Base-by-base conservation (phyloP, 192 early-diverging fungal genomes). In the Backusella sp. region DNA sequence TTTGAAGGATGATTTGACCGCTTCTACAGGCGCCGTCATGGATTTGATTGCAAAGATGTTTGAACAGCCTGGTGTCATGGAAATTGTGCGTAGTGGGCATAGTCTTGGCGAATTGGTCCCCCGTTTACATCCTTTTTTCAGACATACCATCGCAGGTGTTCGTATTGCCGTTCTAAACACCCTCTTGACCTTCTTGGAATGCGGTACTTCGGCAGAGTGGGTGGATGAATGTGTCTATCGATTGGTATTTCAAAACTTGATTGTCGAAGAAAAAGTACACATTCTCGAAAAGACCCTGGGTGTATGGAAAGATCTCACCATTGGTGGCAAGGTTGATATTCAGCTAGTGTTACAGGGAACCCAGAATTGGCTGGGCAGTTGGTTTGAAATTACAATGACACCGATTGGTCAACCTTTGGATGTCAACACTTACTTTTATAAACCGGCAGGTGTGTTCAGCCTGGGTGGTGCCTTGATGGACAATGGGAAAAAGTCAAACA, bases 1-100 rank as follows among this genome's bases (percentile, higher is more conserved):
- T 59, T 76, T 96, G 42, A 89, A 89, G 70, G 98, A 99, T 73
- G 98, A 99, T 80, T 82, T 99, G 73, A 95, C 97, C 15, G 90
- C 97, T 0, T 96, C 97, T 1, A 98, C 95, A 0, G 93, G 91
- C 1, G 91, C 90, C 30, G 93, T 98, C 12, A 96, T 98, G 95
- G 96, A 97, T 70, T 83, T 99, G 30, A 89, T 98, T 39, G 92
- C 96, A 0, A 89, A 92, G 49, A 84, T 99, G 68, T 90, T 97
- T 73, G 85, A 79, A n/a, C 83, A 82, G 53, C 86, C 83, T 26
- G 80, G 71, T 36, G 88, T 91, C 2, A 86, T 88, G 76, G 89
- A 88, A 42, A 84, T 84, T 59, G 84, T 91, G 70, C 76, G 77
- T 5, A 68, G 28, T 46, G 84, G 81, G 28, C 85, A 82, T 26